phyloP scores from a whole-genome alignment of 345 rosid species.

The Pseudoturritis turrita region DNA sequence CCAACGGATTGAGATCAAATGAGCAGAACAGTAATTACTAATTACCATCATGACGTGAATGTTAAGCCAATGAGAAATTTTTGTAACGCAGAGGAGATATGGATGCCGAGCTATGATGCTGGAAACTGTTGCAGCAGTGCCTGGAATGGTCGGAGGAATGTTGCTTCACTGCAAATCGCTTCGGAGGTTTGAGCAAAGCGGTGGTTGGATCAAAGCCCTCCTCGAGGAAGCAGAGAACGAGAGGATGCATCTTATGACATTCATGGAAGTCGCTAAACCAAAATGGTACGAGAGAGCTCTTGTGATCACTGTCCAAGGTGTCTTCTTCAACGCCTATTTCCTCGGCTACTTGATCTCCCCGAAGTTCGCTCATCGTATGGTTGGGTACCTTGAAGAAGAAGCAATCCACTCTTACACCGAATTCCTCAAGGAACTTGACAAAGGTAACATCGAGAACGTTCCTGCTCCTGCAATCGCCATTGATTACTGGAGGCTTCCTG shows the following conservation, averaged over 20 bases:
- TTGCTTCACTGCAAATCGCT: slow-evolving; percentile 74
- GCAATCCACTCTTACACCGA: slow-evolving; percentile 80
- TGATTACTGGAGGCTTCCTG: slow-evolving; percentile 74
- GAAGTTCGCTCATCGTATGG: slow-evolving; percentile 73
- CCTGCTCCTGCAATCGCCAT: slow-evolving; percentile 80
- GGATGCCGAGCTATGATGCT: slow-evolving; percentile 91
- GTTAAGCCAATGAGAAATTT: background rate
- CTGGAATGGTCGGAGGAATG: slow-evolving; percentile 83
- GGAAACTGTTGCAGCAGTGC: slow-evolving; percentile 80
- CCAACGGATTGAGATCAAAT: background rate
- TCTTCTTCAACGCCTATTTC: slow-evolving; percentile 78
- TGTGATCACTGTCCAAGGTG: slow-evolving; percentile 62
- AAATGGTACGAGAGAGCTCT: slow-evolving; percentile 79
- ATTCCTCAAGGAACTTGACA: slow-evolving; percentile 74
- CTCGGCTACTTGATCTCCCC: slow-evolving; percentile 66
- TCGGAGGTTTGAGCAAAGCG: slow-evolving; percentile 67
- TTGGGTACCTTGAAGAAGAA: slow-evolving; percentile 82
- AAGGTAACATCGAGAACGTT: slow-evolving; percentile 67
- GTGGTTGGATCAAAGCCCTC: slow-evolving; percentile 77
- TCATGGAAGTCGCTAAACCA: slow-evolving; percentile 74
- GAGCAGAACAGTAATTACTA: no score
- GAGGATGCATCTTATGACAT: slow-evolving; percentile 87
- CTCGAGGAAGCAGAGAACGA: slow-evolving; percentile 89
- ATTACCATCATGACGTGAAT: no score
- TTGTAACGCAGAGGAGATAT: slow-evolving; percentile 45